Evolutionary conservation across 495 filamentous ascomycete species (phyloP).

Genomic region (Acidiella bohemica): DNA sequence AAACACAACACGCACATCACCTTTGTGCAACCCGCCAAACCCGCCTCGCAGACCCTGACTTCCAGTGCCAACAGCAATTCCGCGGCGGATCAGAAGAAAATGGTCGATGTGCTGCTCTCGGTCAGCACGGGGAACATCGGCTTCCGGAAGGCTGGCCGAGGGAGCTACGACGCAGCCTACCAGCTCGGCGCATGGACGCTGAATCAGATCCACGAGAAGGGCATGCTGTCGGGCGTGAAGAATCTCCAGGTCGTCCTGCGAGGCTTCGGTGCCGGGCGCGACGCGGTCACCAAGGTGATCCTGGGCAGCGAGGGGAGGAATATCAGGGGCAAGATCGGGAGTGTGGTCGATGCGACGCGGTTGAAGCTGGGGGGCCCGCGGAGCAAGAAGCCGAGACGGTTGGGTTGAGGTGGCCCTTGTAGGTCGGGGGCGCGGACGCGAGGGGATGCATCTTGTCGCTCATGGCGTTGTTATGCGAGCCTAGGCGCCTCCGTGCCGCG

Average conservation of each 20-base stretch:
- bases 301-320: slow-evolving; percentile 68
- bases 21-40: slow-evolving; percentile 62
- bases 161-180: slow-evolving; percentile 83
- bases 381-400: slow-evolving; percentile 62
- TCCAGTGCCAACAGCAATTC: background rate
- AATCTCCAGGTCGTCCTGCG: slow-evolving; percentile 64
- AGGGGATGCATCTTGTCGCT: too few relatives aligned
- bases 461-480: too few relatives aligned
- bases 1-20: slow-evolving; percentile 94
- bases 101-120: slow-evolving; percentile 50
- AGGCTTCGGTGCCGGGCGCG: slow-evolving; percentile 72
- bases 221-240: slow-evolving; percentile 44
- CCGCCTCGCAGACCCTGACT: slow-evolving; percentile 5
- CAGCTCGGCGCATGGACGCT: slow-evolving; percentile 72
- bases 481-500: too few relatives aligned
- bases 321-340: slow-evolving; percentile 54
- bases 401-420: slow-evolving; percentile 51
- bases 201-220: slow-evolving; percentile 61
- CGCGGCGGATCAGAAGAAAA: slow-evolving; percentile 15
- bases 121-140: slow-evolving; percentile 71
- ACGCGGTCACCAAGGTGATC: slow-evolving; percentile 78
- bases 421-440: too few relatives aligned
- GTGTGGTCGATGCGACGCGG: slow-evolving; percentile 70
- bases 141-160: slow-evolving; percentile 64
- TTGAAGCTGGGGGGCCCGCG: slow-evolving; percentile 94